Evolutionary conservation across 176 grass and related monocot species (phyloP).

Genomic region (Aegilops umbellulata): DNA sequence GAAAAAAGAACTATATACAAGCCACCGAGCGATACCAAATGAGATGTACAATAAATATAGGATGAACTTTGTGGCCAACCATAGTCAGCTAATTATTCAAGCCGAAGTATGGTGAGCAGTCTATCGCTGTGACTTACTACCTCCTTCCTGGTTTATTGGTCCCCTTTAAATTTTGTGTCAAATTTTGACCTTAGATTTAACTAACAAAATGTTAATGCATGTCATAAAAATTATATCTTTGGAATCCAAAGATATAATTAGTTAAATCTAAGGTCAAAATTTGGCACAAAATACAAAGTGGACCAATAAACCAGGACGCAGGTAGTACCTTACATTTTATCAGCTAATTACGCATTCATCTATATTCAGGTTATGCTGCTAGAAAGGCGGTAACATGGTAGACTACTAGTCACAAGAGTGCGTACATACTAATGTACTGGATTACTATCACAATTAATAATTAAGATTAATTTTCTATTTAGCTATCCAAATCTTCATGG

Average conservation of each 20-base stretch:
- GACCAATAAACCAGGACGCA: no score
- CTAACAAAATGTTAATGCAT: no score
- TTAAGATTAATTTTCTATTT: neutral
- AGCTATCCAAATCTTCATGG: neutral
- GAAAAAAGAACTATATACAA: slow-evolving; percentile 19
- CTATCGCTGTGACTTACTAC: neutral
- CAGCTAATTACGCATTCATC: neutral
- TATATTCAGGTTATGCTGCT: slow-evolving; percentile 1
- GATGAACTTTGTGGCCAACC: neutral
- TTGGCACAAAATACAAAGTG: no score
- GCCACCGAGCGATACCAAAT: neutral
- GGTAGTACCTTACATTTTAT: neutral
- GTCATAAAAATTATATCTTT: no score
- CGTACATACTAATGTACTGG: neutral
- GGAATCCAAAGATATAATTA: no score
- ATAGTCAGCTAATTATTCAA: neutral
- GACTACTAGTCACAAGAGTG: neutral
- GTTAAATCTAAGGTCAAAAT: no score
- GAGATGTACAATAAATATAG: neutral
- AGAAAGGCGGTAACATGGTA: slow-evolving; percentile 5
- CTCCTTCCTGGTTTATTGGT: no score
- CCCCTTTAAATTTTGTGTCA: no score
- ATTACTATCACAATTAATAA: neutral
- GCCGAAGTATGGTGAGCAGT: neutral
- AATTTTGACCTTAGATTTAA: no score